Base-by-base conservation (phyloP, 768 basidiomycete genomes). In the Rhizopogon vesiculosus region DNA sequence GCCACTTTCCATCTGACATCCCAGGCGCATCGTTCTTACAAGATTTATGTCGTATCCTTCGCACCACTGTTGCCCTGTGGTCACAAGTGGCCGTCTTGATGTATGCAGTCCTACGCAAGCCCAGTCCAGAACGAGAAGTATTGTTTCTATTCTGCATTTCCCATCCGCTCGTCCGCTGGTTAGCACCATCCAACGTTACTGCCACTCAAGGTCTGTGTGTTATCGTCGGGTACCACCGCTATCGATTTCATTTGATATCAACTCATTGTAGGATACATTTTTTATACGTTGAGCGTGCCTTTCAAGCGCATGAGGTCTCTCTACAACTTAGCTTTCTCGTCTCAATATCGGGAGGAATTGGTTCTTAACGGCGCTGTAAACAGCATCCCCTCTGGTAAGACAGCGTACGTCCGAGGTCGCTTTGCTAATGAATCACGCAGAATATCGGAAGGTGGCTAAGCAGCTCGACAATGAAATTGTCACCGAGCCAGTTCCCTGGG, bases 241-340 rank as follows among this genome's bases (percentile, higher is more conserved):
- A 54, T 55, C 31, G 12, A 31, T 3, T 49, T 55, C 31, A 12
- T 35, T 3, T 49, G 19, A 49, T 19, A 52, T 7, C 9, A 42
- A 54, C 33, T 25, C 31, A 8, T 10, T 22, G 39, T 44, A 77
- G 77, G 72, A 2, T 80, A 73, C 57, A 63, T 74, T 3, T 76
- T 75, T 54, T 76, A 72, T 70, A 71, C 73, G 1, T 64, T 64
- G 3, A 72, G 77, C 55, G 6, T 19, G 0, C 57, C 68, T 51
- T 81, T 73, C 56, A 64, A 72, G 52, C 67, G 70, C n/a, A 68
- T 79, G 48, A 66, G 70, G 28, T 54, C 67, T 12, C 67, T 79
- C 12, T 75, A 75, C 55, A 62, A 64, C 1, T 68, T 76, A n/a
- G 62, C 74, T 1, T 80, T 78, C 48, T 68, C 69, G 33, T 53